Evolutionary conservation across 2,329 filamentous ascomycete genomes (phyloP).

Genomic region (Fusarium sarcochroum): DNA sequence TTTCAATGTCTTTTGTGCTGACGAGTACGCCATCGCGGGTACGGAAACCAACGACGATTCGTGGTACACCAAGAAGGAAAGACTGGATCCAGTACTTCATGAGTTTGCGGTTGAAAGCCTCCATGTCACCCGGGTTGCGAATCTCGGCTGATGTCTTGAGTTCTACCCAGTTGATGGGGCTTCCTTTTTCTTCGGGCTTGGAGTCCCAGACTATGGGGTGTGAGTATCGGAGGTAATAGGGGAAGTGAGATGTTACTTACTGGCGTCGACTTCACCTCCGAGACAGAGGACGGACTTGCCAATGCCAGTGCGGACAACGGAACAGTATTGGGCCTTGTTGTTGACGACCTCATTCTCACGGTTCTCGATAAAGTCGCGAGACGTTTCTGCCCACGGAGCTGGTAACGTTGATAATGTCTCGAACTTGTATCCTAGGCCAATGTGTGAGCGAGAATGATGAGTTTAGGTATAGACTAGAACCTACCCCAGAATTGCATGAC

Average conservation of each 20-base stretch:
- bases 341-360: constrained; percentile 81
- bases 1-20: constrained; percentile 83
- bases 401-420: constrained; percentile 87
- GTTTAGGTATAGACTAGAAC: not conserved
- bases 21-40: constrained; percentile 78
- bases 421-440: constrained; percentile 87
- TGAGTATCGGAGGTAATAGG: constrained; percentile 4
- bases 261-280: constrained; percentile 93
- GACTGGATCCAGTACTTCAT: constrained; percentile 98
- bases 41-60: constrained; percentile 91
- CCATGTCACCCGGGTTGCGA: constrained; percentile 74
- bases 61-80: constrained; percentile 92
- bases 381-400: constrained; percentile 78
- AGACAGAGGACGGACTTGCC: constrained; percentile 82
- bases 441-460: not conserved
- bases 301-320: constrained; percentile 89
- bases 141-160: constrained; percentile 90
- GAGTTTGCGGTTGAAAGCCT: constrained; percentile 89
- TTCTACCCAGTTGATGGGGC: constrained; percentile 92
- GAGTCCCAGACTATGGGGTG: constrained; percentile 79
- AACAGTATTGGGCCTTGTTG: constrained; percentile 96
- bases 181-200: constrained; percentile 75
- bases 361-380: constrained; percentile 82
- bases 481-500: constrained; percentile 94
- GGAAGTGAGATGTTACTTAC: constrained; percentile 61